Base-by-base conservation (phyloP, 345 rosid species). In the Citrus cavaleriei region DNA sequence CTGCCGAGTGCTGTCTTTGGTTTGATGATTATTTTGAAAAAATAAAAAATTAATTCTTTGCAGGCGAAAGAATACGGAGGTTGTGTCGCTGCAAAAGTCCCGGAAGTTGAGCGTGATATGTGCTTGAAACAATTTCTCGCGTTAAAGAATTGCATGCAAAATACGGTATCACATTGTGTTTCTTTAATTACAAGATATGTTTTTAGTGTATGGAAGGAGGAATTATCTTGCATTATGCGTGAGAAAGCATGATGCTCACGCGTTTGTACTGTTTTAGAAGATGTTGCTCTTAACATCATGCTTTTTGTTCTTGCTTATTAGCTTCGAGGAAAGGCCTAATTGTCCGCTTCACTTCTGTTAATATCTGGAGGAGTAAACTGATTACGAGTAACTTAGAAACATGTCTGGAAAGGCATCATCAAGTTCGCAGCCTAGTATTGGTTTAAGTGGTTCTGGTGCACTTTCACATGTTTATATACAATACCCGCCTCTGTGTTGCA, bases 41-140 rank as follows among this genome's bases (percentile, higher is more conserved):
- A 60, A 60, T 66, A 51, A 28, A 77, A 67, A 59, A 57, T 60
- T 46, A 46, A 2, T 22, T 78, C 51, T 65, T 80, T 83, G 54
- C 86, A 97, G 99, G 98, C 96, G 49, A 97, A 84, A 85, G 93
- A 85, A 74, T 97, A 94, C 74, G 99, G 99, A 72, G 79, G 91
- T 60, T 97, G 99, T 84, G 93, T 94, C 74, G 94, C 94, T 8
- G 88, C 95, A 61, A 97, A 88, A 88, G 91, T 94, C 76, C 97
- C 93, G 5, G 95, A 93, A 86, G 84, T 93, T 83, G 98, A 92
- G 82, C 90, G 62, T 59, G 91, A 94, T 72, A 88, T 92, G 87
- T 97, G 99, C 81, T 81, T 92, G 90, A 94, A 94, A 89, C 91
- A 97, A 84, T 97, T 97, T 90, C 89, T 97, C 79, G 84, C 84